Evolutionary conservation across 2,329 filamentous ascomycete species (phyloP), one percentile per base, ranked within the genome.

Genomic region (Trichoderma lentiforme): DNA sequence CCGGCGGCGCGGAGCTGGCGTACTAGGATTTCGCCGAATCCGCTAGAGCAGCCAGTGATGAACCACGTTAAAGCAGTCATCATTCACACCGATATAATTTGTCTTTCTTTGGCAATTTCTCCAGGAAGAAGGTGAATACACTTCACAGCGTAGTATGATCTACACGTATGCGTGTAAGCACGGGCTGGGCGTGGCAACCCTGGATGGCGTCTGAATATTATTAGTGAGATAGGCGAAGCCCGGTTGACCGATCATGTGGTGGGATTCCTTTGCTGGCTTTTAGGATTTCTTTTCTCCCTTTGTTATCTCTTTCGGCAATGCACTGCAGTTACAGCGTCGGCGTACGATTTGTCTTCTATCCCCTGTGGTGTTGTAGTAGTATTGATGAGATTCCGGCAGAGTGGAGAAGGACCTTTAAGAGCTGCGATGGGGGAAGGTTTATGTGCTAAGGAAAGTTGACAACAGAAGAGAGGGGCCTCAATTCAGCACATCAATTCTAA

Each of bases 11-110:
- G 75, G 43, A 84, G 78, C 63, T 82, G 79, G 18, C 79, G 78
- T 6, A 81, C 81, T 21, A 84, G 76, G 5, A 76, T 63, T 47
- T 81, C 77, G 15, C 83, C 83, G 47, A 85, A 84, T 24, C 83
- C 83, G 63, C 80, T 84, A 9, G 82, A 83, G 74, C 81, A 83
- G 60, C 83, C 83, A 1, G 83, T 85, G 51, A 85, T 81, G 18
- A 85, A 53, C 81, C 80, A 83, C 1, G 79, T 81, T 6, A 65
- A 51, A 24, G 28, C 18, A 43, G 61, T 28, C 60, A 66, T 71
- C 12, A 21, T 67, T 28, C 32, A 58, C 15, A 11, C 26, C 4
- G 14, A 32, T 65, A 15, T 51, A n/a, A 51, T 32, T 32, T 36
- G 21, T 28, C 28, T 24, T 51, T 51, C 1, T 43, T 53, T 56